Evolutionary conservation across 768 basidiomycete species (phyloP).

Genomic region (Neoboletus magnificus): DNA sequence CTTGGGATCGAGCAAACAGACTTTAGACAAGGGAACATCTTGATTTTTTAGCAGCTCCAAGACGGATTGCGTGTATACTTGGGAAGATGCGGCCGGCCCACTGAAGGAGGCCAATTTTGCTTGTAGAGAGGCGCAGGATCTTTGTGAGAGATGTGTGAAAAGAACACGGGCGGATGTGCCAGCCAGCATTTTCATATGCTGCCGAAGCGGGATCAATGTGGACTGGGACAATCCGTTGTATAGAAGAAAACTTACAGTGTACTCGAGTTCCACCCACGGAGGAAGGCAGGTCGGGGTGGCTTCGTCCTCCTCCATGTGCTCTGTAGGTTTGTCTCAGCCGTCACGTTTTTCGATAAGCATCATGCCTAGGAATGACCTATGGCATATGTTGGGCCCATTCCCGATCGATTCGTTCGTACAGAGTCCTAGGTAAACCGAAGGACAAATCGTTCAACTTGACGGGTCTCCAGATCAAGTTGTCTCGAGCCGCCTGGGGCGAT

Average conservation of each 20-base stretch:
- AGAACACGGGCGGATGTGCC: conserved; percentile 61
- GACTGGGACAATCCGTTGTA: not conserved
- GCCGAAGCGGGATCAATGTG: not conserved
- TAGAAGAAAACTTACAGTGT: conserved; percentile 50
- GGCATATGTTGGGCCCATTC: conserved; percentile 51
- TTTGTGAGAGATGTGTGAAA: conserved; percentile 84
- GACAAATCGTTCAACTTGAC: no score
- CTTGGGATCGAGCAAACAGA: conserved; percentile 94
- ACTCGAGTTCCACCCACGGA: conserved; percentile 93
- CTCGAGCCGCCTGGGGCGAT: not conserved
- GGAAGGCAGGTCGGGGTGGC: conserved; percentile 65
- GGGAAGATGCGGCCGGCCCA: conserved; percentile 18
- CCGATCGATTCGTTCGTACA: not conserved
- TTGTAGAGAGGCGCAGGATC: conserved; percentile 56
- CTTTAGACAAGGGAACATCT: conserved; percentile 47
- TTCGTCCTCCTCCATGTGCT: conserved; percentile 97
- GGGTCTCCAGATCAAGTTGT: no score
- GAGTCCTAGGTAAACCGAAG: no score
- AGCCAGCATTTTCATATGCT: conserved; percentile 85
- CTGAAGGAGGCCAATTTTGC: conserved; percentile 15
- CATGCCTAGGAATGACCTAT: conserved; percentile 43
- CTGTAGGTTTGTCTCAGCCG: conserved; percentile 36
- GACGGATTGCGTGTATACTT: conserved; percentile 23
- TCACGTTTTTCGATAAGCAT: not conserved
- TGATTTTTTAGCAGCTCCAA: conserved; percentile 13